Evolutionary conservation across 2,329 filamentous ascomycete genomes (phyloP).

Genomic region (Xylaria hypoxylon): DNA sequence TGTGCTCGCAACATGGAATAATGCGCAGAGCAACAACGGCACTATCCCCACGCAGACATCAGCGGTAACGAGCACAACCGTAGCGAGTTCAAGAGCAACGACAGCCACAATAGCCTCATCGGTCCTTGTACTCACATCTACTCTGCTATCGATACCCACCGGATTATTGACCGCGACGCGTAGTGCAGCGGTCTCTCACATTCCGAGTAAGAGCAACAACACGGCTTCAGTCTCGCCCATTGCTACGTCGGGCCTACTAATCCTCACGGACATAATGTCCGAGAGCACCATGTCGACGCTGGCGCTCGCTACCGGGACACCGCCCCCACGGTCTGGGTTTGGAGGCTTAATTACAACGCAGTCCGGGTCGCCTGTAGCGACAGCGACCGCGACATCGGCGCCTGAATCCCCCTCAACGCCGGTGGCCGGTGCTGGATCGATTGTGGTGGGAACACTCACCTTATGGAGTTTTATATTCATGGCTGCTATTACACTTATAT

Average conservation of each 20-base stretch:
- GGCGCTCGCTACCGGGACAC: slow-evolving; percentile 27
- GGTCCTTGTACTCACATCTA: slow-evolving; percentile 10
- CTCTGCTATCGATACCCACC: slow-evolving; percentile 24
- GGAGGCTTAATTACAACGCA: slow-evolving; percentile 12
- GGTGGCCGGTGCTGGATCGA: slow-evolving; percentile 16
- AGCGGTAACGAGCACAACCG: neutral
- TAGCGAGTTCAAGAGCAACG: slow-evolving; percentile 2
- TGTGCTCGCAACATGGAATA: slow-evolving; percentile 54
- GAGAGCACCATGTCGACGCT: slow-evolving; percentile 25
- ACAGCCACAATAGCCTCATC: slow-evolving; percentile 13
- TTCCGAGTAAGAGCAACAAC: slow-evolving; percentile 13
- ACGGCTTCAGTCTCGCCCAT: slow-evolving; percentile 3
- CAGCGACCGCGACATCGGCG: neutral
- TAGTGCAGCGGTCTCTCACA: neutral
- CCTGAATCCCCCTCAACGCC: slow-evolving; percentile 1
- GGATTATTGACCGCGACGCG: slow-evolving; percentile 18
- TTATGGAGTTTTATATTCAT: slow-evolving; percentile 25
- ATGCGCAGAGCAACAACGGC: slow-evolving; percentile 32
- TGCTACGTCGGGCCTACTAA: slow-evolving; percentile 25
- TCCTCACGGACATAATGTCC: slow-evolving; percentile 19
- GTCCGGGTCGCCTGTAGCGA: neutral
- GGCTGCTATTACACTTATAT: slow-evolving; percentile 19
- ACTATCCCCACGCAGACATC: slow-evolving; percentile 18
- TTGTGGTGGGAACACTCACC: slow-evolving; percentile 1
- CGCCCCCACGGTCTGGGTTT: slow-evolving; percentile 25